phyloP scores from a whole-genome alignment of 202 grass and related monocot genomes.

The Eragrostis tef region DNA sequence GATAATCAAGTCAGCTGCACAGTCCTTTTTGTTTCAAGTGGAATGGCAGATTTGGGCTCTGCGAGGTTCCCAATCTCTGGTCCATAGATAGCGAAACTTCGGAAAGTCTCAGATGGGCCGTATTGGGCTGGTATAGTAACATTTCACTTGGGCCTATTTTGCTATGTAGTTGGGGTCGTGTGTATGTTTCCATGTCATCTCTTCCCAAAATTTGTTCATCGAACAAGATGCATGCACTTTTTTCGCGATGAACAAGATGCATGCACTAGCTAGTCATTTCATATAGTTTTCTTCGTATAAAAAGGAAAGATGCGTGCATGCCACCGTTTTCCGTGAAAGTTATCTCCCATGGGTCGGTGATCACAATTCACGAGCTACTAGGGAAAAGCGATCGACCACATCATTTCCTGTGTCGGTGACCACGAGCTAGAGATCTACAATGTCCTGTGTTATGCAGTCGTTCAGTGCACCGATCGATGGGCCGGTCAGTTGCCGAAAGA shows the following conservation, averaged over 20 bases:
- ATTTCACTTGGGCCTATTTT: not conserved
- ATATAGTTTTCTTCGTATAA: not conserved
- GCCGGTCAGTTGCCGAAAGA: constrained; percentile 1
- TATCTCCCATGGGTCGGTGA: not conserved
- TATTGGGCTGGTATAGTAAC: not conserved
- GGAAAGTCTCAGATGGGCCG: not conserved
- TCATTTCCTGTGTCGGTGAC: not conserved
- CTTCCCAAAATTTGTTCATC: not conserved
- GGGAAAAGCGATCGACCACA: not conserved
- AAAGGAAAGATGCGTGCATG: not conserved
- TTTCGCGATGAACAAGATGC: too few relatives aligned
- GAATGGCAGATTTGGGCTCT: not conserved
- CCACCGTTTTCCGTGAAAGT: not conserved
- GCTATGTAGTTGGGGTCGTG: not conserved
- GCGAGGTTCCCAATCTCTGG: not conserved
- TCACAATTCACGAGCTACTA: not conserved
- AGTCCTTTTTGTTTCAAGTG: not conserved
- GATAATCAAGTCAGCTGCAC: too few relatives aligned
- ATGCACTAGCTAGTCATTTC: too few relatives aligned
- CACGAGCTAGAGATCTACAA: not conserved
- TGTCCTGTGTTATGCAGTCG: not conserved
- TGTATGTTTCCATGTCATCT: not conserved
- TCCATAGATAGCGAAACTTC: too few relatives aligned
- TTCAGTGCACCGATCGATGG: not conserved
- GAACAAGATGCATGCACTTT: not conserved